Evolutionary conservation across 2,329 filamentous ascomycete species (phyloP), one percentile per base, ranked within the genome.

Genomic region (Davidsoniella neocaledoniae): DNA sequence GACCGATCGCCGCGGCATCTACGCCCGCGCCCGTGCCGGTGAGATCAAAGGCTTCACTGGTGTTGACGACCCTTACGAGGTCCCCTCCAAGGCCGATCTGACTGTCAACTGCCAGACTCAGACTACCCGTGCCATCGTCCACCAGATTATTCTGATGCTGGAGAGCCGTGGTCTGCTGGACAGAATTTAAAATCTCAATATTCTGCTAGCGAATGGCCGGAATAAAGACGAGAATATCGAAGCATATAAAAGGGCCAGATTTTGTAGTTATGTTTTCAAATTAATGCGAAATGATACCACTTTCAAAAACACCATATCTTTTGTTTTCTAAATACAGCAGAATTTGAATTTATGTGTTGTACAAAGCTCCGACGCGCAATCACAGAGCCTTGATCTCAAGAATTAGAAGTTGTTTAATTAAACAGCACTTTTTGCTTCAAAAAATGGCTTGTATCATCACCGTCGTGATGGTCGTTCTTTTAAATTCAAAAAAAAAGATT

Each of bases 11-110:
- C 76, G 83, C 54, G 91, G 91, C 53, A 81, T 94, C 62, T 98
- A 96, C 68, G 75, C 75, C 57, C 77, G 78, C 63, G 91, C 91
- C 39, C 77, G 91, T 55, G 75, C 73, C 17, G 91, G 91, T 52
- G 84, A 94, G 71, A 93, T 98, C 68, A 91, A 88, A 78, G 88
- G 88, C 56, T 98, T 98, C 76, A 98, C 91, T 6, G 91, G 91
- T 60, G 87, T 98, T 51, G 90, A 96, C 63, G 90, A 96, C 70
- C 88, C 91, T 45, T 98, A 98, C 63, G 91, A 98, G 79, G 63
- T 66, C 19, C 91, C 91, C 8, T 60, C 68, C 57, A 87, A 90
- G 68, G 77, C 88, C 29, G 80, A 96, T 63, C 72, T 98, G 56
- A 77, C 79, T 4, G 90, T 96, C 38, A 83, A 96, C 65, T 65